A percentile compares a stretch with the other conserved stretches of the same genome.
phyloP scores from a whole-genome alignment of 148 eudicot species.

The Rhododendron ferrugineum region DNA sequence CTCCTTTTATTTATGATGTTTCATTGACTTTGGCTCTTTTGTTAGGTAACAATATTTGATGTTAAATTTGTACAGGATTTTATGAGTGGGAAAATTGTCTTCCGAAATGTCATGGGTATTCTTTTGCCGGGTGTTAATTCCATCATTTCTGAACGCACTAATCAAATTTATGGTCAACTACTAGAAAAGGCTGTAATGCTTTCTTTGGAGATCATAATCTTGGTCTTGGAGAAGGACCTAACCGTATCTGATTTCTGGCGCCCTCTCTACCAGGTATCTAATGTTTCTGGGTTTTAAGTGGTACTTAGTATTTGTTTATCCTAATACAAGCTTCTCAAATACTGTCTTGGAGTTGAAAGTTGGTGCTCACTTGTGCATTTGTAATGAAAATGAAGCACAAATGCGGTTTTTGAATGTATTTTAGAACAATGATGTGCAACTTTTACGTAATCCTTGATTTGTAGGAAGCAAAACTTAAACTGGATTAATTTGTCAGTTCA shows the following conservation, averaged over 20 bases:
- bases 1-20: not conserved
- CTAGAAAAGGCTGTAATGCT: conserved; percentile 79
- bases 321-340: not conserved
- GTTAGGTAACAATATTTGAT: not conserved
- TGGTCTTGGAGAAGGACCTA: conserved; percentile 76
- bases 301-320: not conserved
- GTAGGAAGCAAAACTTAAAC: not conserved
- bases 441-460: not conserved
- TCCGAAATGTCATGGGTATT: conserved; percentile 84
- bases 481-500: not conserved
- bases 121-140: conserved; percentile 78
- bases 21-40: not conserved
- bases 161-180: conserved; percentile 68
- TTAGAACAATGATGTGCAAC: not conserved
- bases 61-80: conserved; percentile 61
- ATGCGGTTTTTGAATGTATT: not conserved
- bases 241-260: conserved; percentile 88
- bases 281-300: not conserved
- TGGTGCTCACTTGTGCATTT: conserved; percentile 1
- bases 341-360: not conserved
- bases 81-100: conserved; percentile 92
- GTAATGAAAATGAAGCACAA: not conserved
- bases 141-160: conserved; percentile 68
- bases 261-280: conserved; percentile 80
- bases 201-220: conserved; percentile 69